Conservation (phyloP, 148 eudicot species). For the Camellia lanceoleosa region DNA sequence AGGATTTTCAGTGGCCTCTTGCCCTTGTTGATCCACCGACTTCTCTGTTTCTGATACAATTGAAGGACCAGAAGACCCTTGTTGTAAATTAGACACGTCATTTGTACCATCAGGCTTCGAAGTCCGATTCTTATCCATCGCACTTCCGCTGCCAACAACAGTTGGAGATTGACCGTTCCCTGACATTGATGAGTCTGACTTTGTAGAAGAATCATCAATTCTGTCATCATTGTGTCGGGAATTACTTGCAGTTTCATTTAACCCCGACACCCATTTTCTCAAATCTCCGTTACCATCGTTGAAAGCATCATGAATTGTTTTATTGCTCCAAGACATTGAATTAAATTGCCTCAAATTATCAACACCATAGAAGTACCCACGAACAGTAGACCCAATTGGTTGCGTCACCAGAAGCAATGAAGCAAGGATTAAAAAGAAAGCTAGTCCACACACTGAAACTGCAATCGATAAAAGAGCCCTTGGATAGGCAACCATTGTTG, state of each 20-base stretch:
- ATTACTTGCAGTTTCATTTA: background rate
- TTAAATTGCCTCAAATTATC: conserved; percentile 28
- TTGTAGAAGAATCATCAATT: background rate
- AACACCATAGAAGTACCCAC: conserved; percentile 54
- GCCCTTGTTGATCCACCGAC: conserved; percentile 5
- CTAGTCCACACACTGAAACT: conserved; percentile 62
- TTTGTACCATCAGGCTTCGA: background rate
- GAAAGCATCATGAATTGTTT: background rate
- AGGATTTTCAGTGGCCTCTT: background rate
- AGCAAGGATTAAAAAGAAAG: conserved; percentile 65
- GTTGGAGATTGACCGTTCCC: conserved; percentile 4
- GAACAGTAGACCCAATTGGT: conserved; percentile 64
- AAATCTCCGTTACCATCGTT: background rate
- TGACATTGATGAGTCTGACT: background rate
- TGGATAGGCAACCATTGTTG: conserved; percentile 48
- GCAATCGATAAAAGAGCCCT: conserved; percentile 53
- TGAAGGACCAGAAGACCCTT: background rate
- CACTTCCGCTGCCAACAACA: background rate
- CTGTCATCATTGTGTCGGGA: conserved; percentile 3
- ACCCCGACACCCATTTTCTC: conserved; percentile 2
- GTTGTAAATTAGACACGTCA: background rate
- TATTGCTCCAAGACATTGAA: conserved; percentile 22
- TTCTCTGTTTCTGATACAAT: conserved; percentile 1
- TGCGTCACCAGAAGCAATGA: conserved; percentile 63
- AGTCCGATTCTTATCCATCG: background rate